Conservation (phyloP, 345 rosid species). For the Excoecaria cochinchinensis region DNA sequence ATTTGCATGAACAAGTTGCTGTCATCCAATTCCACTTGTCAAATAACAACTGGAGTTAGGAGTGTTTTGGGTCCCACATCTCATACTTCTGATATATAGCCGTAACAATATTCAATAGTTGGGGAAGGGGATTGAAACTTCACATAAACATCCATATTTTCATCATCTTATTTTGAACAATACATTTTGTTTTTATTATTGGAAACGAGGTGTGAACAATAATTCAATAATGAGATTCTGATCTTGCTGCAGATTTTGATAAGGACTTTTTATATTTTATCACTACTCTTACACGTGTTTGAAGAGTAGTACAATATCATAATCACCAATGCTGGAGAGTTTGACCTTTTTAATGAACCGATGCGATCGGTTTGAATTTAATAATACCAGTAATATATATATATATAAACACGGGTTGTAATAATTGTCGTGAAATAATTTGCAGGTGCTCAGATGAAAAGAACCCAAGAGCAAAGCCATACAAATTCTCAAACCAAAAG, state of each 20-base stretch:
- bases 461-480: slow-evolving; percentile 72
- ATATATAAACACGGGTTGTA: too few species aligned
- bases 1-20: background rate
- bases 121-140: background rate
- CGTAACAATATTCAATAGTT: background rate
- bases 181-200: background rate
- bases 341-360: too few species aligned
- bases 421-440: background rate
- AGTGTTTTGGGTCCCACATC: background rate
- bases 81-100: background rate
- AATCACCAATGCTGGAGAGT: too few species aligned
- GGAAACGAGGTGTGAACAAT: too few species aligned
- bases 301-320: too few species aligned
- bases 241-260: too few species aligned
- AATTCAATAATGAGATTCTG: too few species aligned
- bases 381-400: too few species aligned
- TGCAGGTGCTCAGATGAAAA: slow-evolving; percentile 87
- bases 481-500: slow-evolving; percentile 80
- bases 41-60: background rate
- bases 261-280: too few species aligned
- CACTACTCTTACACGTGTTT: too few species aligned
- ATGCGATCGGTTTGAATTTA: too few species aligned
- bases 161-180: too few species aligned
- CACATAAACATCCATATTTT: background rate
- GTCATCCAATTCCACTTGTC: background rate